These are phyloP conservation scores for Dendryphion nanum DNA, from an alignment of 2,329 filamentous ascomycete species.

Conservation along the genomic window DNA sequence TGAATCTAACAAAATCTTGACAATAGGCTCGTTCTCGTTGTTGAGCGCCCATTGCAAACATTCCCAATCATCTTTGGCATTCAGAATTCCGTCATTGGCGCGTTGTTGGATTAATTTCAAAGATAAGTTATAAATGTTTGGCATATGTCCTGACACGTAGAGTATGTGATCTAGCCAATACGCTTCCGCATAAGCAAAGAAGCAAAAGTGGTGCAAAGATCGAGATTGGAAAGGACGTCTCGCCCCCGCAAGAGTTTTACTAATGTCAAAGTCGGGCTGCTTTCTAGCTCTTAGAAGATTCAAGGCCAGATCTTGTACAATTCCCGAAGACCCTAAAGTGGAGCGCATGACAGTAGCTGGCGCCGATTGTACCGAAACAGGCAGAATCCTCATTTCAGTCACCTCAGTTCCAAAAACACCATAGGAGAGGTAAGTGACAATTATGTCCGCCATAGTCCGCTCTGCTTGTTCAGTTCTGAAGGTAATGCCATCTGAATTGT, in stretches of 20 bases:
- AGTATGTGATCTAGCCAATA: conserved; percentile 12
- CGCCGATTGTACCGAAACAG: conserved; percentile 5
- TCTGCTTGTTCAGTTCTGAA: conserved; percentile 8
- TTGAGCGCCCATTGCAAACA: not conserved
- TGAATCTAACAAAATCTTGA: conserved; percentile 2
- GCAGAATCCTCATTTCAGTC: conserved; percentile 5
- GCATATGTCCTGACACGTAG: conserved; percentile 8
- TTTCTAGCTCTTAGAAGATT: conserved; percentile 10
- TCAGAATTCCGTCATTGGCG: not conserved
- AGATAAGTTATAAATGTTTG: conserved; percentile 3
- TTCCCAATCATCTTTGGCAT: not conserved
- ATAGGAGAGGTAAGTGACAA: conserved; percentile 23
- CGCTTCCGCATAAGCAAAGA: conserved; percentile 13
- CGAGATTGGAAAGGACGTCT: conserved; percentile 1
- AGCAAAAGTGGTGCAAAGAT: conserved; percentile 3
- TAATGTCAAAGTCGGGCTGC: conserved; percentile 12
- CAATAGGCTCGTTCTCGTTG: not conserved
- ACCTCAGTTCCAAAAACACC: conserved; percentile 15
- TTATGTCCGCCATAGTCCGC: conserved; percentile 12
- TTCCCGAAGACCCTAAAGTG: conserved; percentile 6
- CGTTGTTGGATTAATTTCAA: not conserved
- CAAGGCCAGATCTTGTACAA: conserved; percentile 7
- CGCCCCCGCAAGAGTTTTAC: conserved; percentile 9
- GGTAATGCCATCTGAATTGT: not conserved
- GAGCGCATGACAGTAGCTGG: conserved; percentile 9